A percentile compares a stretch with the other conserved stretches of the same genome.
Evolutionary conservation across 495 filamentous ascomycete species (phyloP).

Genomic region (Talaromyces wortmannii): DNA sequence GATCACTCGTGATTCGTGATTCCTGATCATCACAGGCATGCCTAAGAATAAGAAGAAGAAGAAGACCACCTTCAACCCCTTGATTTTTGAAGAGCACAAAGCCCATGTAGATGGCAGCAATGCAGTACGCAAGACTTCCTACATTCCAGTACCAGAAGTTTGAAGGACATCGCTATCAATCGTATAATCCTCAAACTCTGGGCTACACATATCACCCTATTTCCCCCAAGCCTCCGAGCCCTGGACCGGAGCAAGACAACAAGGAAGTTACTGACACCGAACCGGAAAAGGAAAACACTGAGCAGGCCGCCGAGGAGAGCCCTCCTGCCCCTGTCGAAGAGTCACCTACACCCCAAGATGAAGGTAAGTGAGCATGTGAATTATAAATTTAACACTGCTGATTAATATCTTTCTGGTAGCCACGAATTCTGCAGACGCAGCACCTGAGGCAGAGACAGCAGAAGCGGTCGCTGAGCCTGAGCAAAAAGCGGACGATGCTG

Average conservation of each 20-base stretch:
- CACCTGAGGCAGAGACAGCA: background rate
- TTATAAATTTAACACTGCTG: too few relatives aligned
- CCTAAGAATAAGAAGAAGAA: conserved; percentile 5
- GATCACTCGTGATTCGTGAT: background rate
- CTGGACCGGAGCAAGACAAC: conserved; percentile 3
- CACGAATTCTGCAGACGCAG: background rate
- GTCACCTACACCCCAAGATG: background rate
- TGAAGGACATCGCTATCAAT: conserved; percentile 28
- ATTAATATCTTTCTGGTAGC: background rate
- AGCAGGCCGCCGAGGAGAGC: conserved; percentile 9
- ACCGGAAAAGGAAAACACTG: conserved; percentile 5
- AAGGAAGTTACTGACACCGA: conserved; percentile 3
- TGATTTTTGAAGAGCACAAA: background rate
- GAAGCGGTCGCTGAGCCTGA: background rate
- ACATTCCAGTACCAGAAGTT: conserved; percentile 31
- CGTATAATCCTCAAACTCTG: conserved; percentile 28
- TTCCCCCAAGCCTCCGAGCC: conserved; percentile 4
- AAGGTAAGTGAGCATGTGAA: background rate
- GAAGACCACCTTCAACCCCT: conserved; percentile 4
- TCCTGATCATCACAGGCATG: background rate
- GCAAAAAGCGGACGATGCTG: background rate
- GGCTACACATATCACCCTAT: conserved; percentile 30
- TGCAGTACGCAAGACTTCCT: conserved; percentile 38
- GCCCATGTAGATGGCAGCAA: conserved; percentile 7
- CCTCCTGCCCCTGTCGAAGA: background rate